Base-by-base conservation (phyloP, 805 yeast species). In the Cyberlindnera galapagoensis region DNA sequence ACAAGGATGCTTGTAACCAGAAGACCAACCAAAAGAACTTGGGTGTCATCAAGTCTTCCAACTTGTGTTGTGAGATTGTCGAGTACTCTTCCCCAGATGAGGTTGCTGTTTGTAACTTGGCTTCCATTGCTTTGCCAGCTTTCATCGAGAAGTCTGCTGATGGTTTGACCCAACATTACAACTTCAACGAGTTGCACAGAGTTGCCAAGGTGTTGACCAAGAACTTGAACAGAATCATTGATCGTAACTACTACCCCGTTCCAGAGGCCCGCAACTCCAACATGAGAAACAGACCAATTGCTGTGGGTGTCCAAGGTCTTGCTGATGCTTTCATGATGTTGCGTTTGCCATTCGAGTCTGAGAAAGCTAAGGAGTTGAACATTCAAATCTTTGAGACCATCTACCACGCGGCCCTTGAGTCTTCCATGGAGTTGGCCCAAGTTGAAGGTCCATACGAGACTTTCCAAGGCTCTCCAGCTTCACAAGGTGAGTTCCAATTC, bases 61-160 rank as follows among this genome's bases (percentile, higher is more conserved):
- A 90, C 59, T 65, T 90, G 51, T 90, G 98, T 59, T 85, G 96
- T 60, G 98, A 90, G 61, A 79, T 90, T 44, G 82, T 90, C 29
- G 95, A 92, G 60, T 90, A 85, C 58, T 84, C 95, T 7, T 77
- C 94, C 8, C 76, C 82, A 7, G 84, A 85, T 17, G 97, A 90
- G 64, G 80, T 86, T 32, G 96, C 97, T 2, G 97, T 90, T 18
- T 92, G 97, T 68, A 90, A 92, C 62, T 67, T 90, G 51, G 97
- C 90, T 0, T 87, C 96, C 15, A 57, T 90, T 40, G 95, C 95
- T 1, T 67, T 92, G 36, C 97, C 97, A 6, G 68, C 82, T 1
- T 90, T 76, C 57, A 70, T 86, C 12, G 67, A 67, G 38, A 42
- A 21, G 26, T 33, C 38, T 11, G 77, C 84, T 41, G 71, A 69